phyloP scores from a whole-genome alignment of 164 flowering plant genomes.

The Nelumbo lutea region DNA sequence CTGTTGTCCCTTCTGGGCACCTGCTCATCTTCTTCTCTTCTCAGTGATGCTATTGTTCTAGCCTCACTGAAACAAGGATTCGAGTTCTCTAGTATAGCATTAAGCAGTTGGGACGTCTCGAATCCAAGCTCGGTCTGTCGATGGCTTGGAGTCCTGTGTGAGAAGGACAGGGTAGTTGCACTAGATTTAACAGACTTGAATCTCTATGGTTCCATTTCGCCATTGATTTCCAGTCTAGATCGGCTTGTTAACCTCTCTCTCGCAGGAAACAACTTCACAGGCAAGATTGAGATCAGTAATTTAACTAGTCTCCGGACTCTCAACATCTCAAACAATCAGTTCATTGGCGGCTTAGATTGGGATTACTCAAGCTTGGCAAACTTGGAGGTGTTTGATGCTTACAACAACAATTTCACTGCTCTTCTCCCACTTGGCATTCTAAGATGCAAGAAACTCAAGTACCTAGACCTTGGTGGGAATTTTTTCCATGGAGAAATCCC shows the following conservation, averaged over 20 bases:
- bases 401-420: slow-evolving; percentile 77
- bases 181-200: slow-evolving; percentile 59
- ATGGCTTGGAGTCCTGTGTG: slow-evolving; percentile 74
- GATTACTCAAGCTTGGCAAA: slow-evolving; percentile 47
- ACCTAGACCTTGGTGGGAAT: slow-evolving; percentile 84
- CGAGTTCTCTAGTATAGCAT: slow-evolving; percentile 25
- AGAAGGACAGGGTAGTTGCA: slow-evolving; percentile 42
- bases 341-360: slow-evolving; percentile 72
- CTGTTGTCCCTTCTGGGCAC: slow-evolving; percentile 42
- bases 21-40: slow-evolving; percentile 35
- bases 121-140: slow-evolving; percentile 59
- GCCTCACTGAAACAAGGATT: slow-evolving; percentile 57
- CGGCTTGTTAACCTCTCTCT: slow-evolving; percentile 51
- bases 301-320: slow-evolving; percentile 42
- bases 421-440: slow-evolving; percentile 49
- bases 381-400: slow-evolving; percentile 70
- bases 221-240: slow-evolving; percentile 43
- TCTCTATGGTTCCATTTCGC: slow-evolving; percentile 55
- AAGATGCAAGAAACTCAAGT: slow-evolving; percentile 40
- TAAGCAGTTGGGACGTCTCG: slow-evolving; percentile 49
- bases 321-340: slow-evolving; percentile 75
- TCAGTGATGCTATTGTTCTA: slow-evolving; percentile 53
- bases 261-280: slow-evolving; percentile 74
- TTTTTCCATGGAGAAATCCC: slow-evolving; percentile 78
- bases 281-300: slow-evolving; percentile 40